These are phyloP conservation scores for Marvania coccoides DNA, from an alignment of 139 green algal species.

Conservation along the genomic window DNA sequence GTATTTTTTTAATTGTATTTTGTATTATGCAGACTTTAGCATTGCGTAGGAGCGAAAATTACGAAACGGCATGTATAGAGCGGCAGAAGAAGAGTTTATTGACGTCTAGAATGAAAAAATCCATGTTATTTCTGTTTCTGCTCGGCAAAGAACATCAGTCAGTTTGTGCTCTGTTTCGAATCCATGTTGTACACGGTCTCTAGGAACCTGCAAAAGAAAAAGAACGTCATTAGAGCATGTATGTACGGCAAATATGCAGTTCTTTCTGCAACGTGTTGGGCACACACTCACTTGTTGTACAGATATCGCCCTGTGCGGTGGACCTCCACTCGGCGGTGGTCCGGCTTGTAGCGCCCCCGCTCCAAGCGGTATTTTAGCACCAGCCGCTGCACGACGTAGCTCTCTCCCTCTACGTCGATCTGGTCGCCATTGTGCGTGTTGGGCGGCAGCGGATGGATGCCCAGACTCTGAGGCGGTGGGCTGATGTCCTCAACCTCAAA, in stretches of 20 bases:
- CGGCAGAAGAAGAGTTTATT: too few relatives aligned
- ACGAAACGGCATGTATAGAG: too few relatives aligned
- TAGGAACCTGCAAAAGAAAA: neutral
- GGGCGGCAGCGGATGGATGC: constrained; percentile 35
- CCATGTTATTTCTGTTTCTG: too few relatives aligned
- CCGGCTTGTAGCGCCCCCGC: constrained; percentile 31
- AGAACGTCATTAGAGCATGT: neutral
- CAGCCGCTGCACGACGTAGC: constrained; percentile 21
- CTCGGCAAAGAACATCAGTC: too few relatives aligned
- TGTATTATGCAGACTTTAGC: too few relatives aligned
- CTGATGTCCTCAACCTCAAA: constrained; percentile 40
- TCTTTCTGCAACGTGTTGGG: too few relatives aligned
- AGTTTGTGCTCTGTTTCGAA: neutral
- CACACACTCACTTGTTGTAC: neutral
- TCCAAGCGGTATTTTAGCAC: constrained; percentile 40
- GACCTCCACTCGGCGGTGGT: constrained; percentile 37
- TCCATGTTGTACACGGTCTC: neutral
- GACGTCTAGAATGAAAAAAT: too few relatives aligned
- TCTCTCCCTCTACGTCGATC: constrained; percentile 33
- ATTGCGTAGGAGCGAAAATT: too few relatives aligned
- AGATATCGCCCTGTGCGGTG: constrained; percentile 25
- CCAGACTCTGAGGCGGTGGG: constrained; percentile 25
- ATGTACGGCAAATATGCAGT: too few relatives aligned
- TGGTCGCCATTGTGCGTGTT: constrained; percentile 49
- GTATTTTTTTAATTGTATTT: too few relatives aligned